phyloP scores from a whole-genome alignment of 148 eudicot species.

The Rhododendron kiyosumense region DNA sequence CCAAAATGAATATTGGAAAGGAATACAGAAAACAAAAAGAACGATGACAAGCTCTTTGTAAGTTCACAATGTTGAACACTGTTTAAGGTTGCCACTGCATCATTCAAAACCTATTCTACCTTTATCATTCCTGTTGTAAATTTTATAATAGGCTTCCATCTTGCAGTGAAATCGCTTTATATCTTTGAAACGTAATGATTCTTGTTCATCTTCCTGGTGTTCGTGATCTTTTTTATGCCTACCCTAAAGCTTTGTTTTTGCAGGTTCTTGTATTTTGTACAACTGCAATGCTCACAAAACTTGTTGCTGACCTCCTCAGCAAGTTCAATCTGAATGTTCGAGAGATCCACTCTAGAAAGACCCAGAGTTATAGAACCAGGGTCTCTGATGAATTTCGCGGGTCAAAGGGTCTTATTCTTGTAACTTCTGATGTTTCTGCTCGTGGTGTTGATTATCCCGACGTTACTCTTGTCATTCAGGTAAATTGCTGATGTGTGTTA shows the following conservation, averaged over 20 bases:
- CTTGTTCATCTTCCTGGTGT: not conserved
- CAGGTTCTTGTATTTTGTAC: conserved; percentile 98
- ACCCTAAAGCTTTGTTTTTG: conserved; percentile 5
- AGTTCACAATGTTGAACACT: not conserved
- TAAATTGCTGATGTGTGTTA: conserved; percentile 10
- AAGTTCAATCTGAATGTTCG: conserved; percentile 85
- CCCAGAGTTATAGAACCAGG: conserved; percentile 84
- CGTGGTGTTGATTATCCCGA: conserved; percentile 99
- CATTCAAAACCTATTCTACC: not conserved
- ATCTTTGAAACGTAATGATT: not conserved
- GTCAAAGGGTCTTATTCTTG: conserved; percentile 92
- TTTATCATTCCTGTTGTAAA: not conserved
- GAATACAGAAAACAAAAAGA: not conserved
- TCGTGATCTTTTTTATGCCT: conserved; percentile 1
- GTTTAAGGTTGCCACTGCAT: not conserved
- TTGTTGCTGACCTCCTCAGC: conserved; percentile 83
- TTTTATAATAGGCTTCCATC: not conserved
- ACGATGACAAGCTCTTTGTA: not conserved
- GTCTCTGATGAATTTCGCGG: conserved; percentile 85
- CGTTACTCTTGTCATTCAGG: conserved; percentile 93
- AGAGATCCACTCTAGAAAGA: conserved; percentile 90
- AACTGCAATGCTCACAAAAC: conserved; percentile 95
- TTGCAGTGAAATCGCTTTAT: not conserved
- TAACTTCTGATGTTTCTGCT: conserved; percentile 95
- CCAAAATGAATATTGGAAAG: not conserved